Evolutionary conservation across 2,329 filamentous ascomycete species (phyloP).

Genomic region (Colletotrichum tropicicola): DNA sequence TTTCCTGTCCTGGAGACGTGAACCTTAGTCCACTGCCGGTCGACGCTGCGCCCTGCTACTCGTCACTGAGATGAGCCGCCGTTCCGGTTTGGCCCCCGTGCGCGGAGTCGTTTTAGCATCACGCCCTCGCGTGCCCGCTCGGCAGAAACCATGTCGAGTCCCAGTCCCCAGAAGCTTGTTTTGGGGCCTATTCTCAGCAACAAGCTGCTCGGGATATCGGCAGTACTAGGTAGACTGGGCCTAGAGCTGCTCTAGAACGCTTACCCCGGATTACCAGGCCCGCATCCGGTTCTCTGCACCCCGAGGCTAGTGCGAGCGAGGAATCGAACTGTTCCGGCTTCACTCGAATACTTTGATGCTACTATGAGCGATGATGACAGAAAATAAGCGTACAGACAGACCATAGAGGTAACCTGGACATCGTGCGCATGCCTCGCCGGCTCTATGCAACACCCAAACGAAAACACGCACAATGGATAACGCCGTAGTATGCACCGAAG

Average conservation of each 20-base stretch:
- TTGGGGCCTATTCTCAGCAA: neutral
- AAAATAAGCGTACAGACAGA: neutral
- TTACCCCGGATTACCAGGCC: no score
- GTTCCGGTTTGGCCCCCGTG: neutral
- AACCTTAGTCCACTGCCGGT: neutral
- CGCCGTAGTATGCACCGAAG: constrained; percentile 16
- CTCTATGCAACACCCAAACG: neutral
- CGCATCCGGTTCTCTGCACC: no score
- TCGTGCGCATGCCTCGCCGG: neutral
- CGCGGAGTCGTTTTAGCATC: neutral
- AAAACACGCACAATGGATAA: neutral
- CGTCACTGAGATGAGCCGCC: neutral
- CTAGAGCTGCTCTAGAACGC: neutral
- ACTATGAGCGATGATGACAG: neutral
- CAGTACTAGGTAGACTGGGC: neutral
- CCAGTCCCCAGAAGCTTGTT: neutral
- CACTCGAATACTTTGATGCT: no score
- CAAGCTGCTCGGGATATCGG: neutral
- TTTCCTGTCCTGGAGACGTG: neutral
- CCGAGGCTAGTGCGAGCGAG: no score
- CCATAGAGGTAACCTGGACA: no score
- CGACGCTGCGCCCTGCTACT: neutral
- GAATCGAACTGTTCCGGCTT: no score
- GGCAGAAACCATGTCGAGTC: neutral
- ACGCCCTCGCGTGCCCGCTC: neutral